A percentile compares a stretch with the other conserved stretches of the same genome.
Evolutionary conservation across 441 rosid genomes (phyloP).

Genomic region (Viola pubescens): DNA sequence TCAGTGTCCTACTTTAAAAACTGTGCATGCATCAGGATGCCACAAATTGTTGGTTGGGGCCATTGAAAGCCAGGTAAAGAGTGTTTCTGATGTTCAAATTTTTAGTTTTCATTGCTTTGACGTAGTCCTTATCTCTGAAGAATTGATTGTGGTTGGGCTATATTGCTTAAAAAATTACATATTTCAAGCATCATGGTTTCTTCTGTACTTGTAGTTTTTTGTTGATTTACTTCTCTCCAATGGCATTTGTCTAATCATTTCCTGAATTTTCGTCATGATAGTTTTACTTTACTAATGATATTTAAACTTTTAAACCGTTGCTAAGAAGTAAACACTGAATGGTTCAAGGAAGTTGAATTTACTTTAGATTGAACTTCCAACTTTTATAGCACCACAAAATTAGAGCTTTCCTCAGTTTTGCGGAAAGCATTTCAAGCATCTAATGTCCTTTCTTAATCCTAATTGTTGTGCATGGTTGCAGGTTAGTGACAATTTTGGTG

Average conservation of each 20-base stretch:
- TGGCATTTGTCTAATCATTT: background rate
- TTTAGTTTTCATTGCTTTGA: too few species aligned
- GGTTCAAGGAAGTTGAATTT: too few species aligned
- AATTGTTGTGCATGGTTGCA: conserved; percentile 18
- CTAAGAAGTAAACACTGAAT: too few species aligned
- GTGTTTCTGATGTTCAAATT: background rate
- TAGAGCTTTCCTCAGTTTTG: background rate
- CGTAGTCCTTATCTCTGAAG: too few species aligned
- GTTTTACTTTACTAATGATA: background rate
- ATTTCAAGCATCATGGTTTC: background rate
- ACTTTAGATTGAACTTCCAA: too few species aligned
- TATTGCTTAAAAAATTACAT: too few species aligned
- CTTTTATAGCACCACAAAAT: background rate
- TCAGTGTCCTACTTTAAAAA: conserved; percentile 74
- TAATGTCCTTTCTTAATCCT: background rate
- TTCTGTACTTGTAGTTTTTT: background rate
- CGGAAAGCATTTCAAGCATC: too few species aligned
- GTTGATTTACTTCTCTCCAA: background rate
- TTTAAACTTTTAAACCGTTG: too few species aligned
- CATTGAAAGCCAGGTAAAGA: conserved; percentile 65
- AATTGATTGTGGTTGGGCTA: too few species aligned
- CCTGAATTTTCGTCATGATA: background rate
- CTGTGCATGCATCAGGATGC: conserved; percentile 78
- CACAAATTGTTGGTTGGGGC: conserved; percentile 48
- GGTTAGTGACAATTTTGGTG: conserved; percentile 39